Evolutionary conservation across 352 stramenopile genomes (phyloP).

Genomic region (Elongisporangium prolatum): DNA sequence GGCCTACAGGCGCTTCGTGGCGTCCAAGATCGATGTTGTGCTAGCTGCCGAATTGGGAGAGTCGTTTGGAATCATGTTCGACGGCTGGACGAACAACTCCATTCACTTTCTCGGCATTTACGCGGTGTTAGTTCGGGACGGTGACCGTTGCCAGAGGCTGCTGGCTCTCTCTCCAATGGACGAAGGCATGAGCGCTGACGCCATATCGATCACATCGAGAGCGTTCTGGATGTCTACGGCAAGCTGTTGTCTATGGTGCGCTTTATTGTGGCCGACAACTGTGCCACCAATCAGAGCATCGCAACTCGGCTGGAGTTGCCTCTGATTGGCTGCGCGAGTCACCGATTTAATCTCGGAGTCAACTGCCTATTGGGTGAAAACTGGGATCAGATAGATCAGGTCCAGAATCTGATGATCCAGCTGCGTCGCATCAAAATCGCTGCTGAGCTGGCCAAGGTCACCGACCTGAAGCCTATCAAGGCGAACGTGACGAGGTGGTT

Average conservation of each 20-base stretch:
- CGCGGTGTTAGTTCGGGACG: slow-evolving; percentile 1
- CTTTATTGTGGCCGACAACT: slow-evolving; percentile 22
- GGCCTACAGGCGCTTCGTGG: no score
- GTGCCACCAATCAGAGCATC: slow-evolving; percentile 16
- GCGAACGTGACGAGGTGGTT: slow-evolving; percentile 18
- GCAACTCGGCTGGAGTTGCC: slow-evolving; percentile 15
- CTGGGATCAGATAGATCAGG: slow-evolving; percentile 6
- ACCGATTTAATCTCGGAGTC: slow-evolving; percentile 20
- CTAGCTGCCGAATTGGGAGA: no score
- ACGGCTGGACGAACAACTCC: slow-evolving; percentile 1
- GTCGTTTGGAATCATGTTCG: slow-evolving; percentile 8
- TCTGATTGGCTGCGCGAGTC: slow-evolving; percentile 17
- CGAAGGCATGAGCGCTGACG: no score
- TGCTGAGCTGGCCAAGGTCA: slow-evolving; percentile 13
- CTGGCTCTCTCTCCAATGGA: slow-evolving; percentile 2
- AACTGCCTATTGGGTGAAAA: slow-evolving; percentile 2
- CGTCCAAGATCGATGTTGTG: no score
- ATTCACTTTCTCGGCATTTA: slow-evolving; percentile 5
- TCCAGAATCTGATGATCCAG: no score
- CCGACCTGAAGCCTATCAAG: slow-evolving; percentile 2
- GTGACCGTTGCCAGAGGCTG: not conserved
- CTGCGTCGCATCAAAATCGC: no score
- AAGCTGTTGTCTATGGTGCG: slow-evolving; percentile 7
- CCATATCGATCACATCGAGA: no score
- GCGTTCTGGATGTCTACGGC: slow-evolving; percentile 10